Conservation (phyloP, 257 asterid species). For the Gardenia jasminoides region DNA sequence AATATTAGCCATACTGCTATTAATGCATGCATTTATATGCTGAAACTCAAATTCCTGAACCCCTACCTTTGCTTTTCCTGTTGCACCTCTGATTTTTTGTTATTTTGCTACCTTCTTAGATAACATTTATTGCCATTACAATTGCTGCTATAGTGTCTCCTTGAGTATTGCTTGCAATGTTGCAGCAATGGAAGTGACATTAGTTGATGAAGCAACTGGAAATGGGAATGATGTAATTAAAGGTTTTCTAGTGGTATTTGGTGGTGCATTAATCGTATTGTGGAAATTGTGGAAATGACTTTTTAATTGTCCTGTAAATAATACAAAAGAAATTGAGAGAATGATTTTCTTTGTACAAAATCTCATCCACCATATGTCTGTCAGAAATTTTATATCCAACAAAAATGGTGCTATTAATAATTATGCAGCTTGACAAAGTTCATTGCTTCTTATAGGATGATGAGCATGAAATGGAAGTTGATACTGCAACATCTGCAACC, state of each 20-base stretch:
- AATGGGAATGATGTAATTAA: not conserved
- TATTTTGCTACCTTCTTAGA: not conserved
- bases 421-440: constrained; percentile 4
- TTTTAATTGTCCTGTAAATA: not conserved
- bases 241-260: not conserved
- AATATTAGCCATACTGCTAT: not conserved
- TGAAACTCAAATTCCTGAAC: not conserved
- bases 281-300: not conserved
- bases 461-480: constrained; percentile 81
- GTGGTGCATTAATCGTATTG: too few relatives aligned
- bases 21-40: not conserved
- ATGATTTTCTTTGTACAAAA: not conserved
- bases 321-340: not conserved
- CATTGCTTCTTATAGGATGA: constrained; percentile 47
- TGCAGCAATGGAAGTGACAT: not conserved
- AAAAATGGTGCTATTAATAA: not conserved
- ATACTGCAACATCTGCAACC: constrained; percentile 57
- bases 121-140: not conserved
- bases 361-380: not conserved
- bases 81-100: not conserved
- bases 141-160: not conserved
- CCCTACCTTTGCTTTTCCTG: not conserved
- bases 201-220: not conserved
- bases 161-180: not conserved
- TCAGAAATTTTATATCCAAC: not conserved